Evolutionary conservation across 805 yeast genomes (phyloP), one percentile per base, ranked within the genome.

Genomic region (Kazachstania africana): DNA sequence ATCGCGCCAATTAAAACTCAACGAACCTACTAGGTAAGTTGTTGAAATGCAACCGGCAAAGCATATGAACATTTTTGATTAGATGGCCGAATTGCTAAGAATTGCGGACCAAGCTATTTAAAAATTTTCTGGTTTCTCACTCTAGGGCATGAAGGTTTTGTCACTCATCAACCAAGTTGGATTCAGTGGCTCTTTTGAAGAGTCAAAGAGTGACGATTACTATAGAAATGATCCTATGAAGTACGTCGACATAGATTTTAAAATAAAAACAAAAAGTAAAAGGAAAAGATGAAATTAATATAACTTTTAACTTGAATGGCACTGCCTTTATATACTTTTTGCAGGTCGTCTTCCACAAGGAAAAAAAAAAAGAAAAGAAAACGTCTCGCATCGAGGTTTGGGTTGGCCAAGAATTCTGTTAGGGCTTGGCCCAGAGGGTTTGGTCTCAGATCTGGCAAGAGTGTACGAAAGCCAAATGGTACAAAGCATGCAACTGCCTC

Each of bases 191-290:
- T 84, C 88, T 76, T 84, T 76, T 74, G 83, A 78, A 79, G 88
- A 83, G 88, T 78, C 94, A 82, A 79, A 80, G 88, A 80, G 91
- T 81, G 94, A 80, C 93, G 94, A 82, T 75, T 75, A 79, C 95
- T 84, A 85, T 84, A 84, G 94, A 85, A 84, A 84, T 84, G 95
- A 84, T 85, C 95, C 95, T 81, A 84, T 81, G 93, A 80, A 81
- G 94, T 84, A 84, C 94, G 94, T 83, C 95, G 93, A 78, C 91
- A 70, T 66, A 69, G 35, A 37, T 56, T 47, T 48, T 38, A 29
- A 18, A 25, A 28, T 15, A 15, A 19, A 34, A 28, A 8, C 15
- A 28, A 27, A 37, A 18, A n/a, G 29, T 22, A 25, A 24, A 12
- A 16, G 13, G 29, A 22, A 28, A 15, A 16, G n/a, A n/a, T n/a